Base-by-base conservation (phyloP, 306 rosid genomes). In the Castanea sativa region DNA sequence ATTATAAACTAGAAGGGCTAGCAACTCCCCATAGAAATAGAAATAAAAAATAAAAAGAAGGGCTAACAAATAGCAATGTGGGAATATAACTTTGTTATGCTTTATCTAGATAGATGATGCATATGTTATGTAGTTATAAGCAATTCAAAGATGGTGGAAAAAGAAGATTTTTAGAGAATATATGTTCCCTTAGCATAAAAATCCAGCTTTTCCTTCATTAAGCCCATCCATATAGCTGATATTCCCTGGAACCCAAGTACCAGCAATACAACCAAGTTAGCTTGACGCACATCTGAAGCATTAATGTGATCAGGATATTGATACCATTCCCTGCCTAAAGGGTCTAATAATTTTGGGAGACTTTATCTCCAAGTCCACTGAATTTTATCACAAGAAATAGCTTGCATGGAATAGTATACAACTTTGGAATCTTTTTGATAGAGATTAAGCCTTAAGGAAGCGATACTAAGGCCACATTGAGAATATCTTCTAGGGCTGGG, bases 401-500 rank as follows among this genome's bases (percentile, higher is more conserved):
- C 60, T 52, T 64, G 20, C 18, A 79, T 81, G 83, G 67, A 52
- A 43, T 81, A 51, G 76, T 79, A 45, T 64, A 74, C 41, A 65
- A 57, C 74, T 78, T 79, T 69, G 69, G 79, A 75, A 60, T 71
- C 80, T 43, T 74, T 84, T 30, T 19, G 67, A 59, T 9, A 84
- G 77, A 81, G 75, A 88, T 87, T 67, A 77, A 76, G 68, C 79
- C 69, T 79, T 23, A 73, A 73, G 90, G 87, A 78, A 86, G 80
- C 80, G 75, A 81, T 80, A 74, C 86, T 75, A 69, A 85, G 84
- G 82, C 83, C 72, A 60, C 56, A 74, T 78, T 78, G 70, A 53
- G 97, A 94, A 92, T 92, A 91, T 94, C 90, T 92, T 94, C 90
- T 68, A 64, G 86, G 68, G 77, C 49, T 60, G 82, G 84, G 76